Base-by-base conservation (phyloP, 148 eudicot genomes). In the Diospyros lotus region DNA sequence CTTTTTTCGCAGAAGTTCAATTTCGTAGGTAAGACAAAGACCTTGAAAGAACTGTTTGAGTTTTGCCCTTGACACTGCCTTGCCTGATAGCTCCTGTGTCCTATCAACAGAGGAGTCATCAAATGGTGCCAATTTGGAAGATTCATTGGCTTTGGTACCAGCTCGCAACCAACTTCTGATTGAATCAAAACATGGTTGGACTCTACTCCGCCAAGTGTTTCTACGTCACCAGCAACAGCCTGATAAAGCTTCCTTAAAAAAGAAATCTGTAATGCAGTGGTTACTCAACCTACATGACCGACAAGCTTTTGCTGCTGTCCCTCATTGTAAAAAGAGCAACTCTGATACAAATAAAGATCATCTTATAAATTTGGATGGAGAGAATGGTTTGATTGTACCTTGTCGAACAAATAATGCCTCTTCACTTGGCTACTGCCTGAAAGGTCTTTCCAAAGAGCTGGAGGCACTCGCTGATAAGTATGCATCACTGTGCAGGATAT, bases 131-230 rank as follows among this genome's bases (percentile, higher is more conserved):
- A 60, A 64, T 44, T 82, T 80, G 66, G 80, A 81, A 40, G 72
- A 75, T 64, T 85, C 86, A 42, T 76, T 84, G 86, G 90, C 87
- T 56, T 51, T 89, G 71, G 87, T 89, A 66, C 86, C 86, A 1
- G 68, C 78, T 3, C 67, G 81, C 64, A 77, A 76, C 58, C 63
- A 73, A 72, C 79, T 78, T 58, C 68, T 73, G 70, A 87, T 88
- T 9, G 89, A 82, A 55, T 74, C 65, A 42, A 85, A 78, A 76
- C 82, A 90, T 42, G 86, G 93, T 71, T 89, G 97, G 92, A 80
- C 90, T 38, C 81, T 89, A 10, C 86, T 91, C 64, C 79, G 86
- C 5, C 82, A 84, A 46, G 74, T 69, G 38, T 59, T 88, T 41
- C 66, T 77, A 15, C 79, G 85, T n/a, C 72, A 64, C 59, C 66